These are phyloP conservation scores for Xerophyta viscosa DNA, from an alignment of 106 monocot species.

Conservation along the genomic window DNA sequence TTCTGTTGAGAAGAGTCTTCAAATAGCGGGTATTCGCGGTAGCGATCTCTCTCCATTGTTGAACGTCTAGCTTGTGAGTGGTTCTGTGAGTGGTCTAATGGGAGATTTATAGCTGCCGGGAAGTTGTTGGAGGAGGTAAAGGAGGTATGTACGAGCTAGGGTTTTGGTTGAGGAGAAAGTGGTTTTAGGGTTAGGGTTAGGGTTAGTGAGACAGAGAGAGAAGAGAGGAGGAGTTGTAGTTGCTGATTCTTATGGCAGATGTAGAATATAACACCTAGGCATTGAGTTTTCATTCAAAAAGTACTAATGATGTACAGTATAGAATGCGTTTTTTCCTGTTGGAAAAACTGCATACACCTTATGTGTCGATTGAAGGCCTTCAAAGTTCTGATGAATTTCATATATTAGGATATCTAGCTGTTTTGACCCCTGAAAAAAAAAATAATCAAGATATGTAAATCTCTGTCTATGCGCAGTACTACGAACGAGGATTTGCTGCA, in stretches of 20 bases:
- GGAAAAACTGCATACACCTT: background rate
- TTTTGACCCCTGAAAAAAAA: too few relatives aligned
- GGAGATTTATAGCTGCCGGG: background rate
- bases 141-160: background rate
- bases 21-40: background rate
- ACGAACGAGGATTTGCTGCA: too few relatives aligned
- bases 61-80: too few relatives aligned
- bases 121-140: background rate
- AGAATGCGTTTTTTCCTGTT: background rate
- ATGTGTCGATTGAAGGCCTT: background rate
- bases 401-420: background rate
- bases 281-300: background rate
- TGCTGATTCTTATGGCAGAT: background rate
- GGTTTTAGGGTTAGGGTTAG: conserved; percentile 3
- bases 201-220: conserved; percentile 1
- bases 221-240: background rate
- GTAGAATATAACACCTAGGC: background rate
- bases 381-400: background rate
- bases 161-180: background rate
- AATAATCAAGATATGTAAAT: too few relatives aligned
- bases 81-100: background rate
- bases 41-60: background rate
- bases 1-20: background rate
- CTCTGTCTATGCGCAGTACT: too few relatives aligned
- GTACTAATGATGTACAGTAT: background rate